Percentiles rank a stretch among this genome's conserved stretches.
Conservation (phyloP, 1,284 basidiomycete species). For the Trichosporon sp. region DNA sequence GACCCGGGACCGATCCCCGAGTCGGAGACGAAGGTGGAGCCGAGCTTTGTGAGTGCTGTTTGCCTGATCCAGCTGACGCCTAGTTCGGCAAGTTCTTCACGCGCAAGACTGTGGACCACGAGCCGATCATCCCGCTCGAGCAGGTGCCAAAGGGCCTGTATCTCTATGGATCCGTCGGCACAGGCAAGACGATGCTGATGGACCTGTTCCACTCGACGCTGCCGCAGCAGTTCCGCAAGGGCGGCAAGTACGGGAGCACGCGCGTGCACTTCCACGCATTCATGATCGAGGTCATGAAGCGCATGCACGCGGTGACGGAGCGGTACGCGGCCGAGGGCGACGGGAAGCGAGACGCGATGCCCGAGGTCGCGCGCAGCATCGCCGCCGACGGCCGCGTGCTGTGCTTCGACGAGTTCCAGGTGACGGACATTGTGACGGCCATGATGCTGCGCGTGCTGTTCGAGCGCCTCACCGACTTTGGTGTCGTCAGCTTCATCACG, state of each 20-base stretch:
- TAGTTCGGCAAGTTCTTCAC: slow-evolving; percentile 63
- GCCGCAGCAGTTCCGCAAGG: slow-evolving; percentile 60
- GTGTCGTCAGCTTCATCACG: slow-evolving; percentile 92
- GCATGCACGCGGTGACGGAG: slow-evolving; percentile 62
- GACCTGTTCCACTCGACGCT: slow-evolving; percentile 92
- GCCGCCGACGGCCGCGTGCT: slow-evolving; percentile 79
- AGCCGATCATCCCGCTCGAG: slow-evolving; percentile 46
- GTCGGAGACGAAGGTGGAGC: slow-evolving; percentile 40
- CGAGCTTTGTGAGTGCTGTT: slow-evolving; percentile 30
- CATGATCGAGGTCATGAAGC: slow-evolving; percentile 98
- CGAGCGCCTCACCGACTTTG: slow-evolving; percentile 76
- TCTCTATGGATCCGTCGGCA: slow-evolving; percentile 95
- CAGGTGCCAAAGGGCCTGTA: slow-evolving; percentile 82
- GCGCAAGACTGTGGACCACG: slow-evolving; percentile 45
- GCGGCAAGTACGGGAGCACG: slow-evolving; percentile 56
- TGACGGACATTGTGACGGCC: slow-evolving; percentile 97
- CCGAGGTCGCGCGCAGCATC: slow-evolving; percentile 82
- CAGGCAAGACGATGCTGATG: slow-evolving; percentile 97
- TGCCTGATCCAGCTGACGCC: neutral
- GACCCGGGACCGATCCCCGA: slow-evolving; percentile 62
- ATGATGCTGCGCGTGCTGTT: slow-evolving; percentile 93
- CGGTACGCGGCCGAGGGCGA: slow-evolving; percentile 53
- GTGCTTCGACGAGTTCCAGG: slow-evolving; percentile 99
- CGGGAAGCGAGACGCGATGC: slow-evolving; percentile 67
- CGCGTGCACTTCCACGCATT: slow-evolving; percentile 96